A percentile compares a stretch with the other conserved stretches of the same genome.
phyloP scores from a whole-genome alignment of 2,329 filamentous ascomycete species.

The Chaetomium olivaceum region DNA sequence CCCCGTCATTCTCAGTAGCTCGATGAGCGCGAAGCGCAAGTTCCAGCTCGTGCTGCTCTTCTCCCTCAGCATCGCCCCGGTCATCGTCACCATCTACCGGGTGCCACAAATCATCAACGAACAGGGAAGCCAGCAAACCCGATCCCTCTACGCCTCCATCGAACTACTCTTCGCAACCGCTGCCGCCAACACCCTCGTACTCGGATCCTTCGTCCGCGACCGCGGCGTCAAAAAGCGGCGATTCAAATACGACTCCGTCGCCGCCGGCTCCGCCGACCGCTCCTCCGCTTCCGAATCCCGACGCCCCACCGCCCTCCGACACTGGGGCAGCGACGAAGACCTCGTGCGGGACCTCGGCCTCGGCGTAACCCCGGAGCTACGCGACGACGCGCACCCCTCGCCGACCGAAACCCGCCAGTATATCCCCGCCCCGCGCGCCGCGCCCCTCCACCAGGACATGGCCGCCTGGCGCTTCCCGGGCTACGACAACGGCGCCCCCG shows the following conservation, averaged over 20 bases:
- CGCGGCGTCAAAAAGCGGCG: constrained; percentile 86
- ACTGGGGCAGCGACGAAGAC: constrained; percentile 90
- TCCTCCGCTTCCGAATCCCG: constrained; percentile 41
- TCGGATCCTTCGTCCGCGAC: constrained; percentile 91
- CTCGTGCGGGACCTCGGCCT: constrained; percentile 79
- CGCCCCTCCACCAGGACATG: constrained; percentile 40
- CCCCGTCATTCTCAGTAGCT: constrained; percentile 78
- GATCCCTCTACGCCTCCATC: constrained; percentile 83
- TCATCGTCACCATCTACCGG: constrained; percentile 77
- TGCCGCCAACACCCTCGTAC: constrained; percentile 83
- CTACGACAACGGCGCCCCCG: constrained; percentile 35
- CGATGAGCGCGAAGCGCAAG: constrained; percentile 76
- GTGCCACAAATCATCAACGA: constrained; percentile 74
- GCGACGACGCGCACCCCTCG: constrained; percentile 42
- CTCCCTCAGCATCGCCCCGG: constrained; percentile 76
- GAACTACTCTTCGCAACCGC: constrained; percentile 87
- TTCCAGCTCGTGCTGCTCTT: constrained; percentile 78
- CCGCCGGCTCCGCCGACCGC: constrained; percentile 63
- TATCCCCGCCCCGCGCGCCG: constrained; percentile 42
- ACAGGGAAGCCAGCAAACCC: constrained; percentile 77
- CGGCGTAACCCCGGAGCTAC: constrained; percentile 57
- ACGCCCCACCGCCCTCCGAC: constrained; percentile 57
- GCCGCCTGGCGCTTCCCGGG: constrained; percentile 51
- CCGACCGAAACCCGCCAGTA: constrained; percentile 28
- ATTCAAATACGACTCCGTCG: constrained; percentile 66